These are phyloP conservation scores for Aspergillus brunneoviolaceus DNA, from an alignment of 2,329 filamentous ascomycete species.

Conservation along the genomic window DNA sequence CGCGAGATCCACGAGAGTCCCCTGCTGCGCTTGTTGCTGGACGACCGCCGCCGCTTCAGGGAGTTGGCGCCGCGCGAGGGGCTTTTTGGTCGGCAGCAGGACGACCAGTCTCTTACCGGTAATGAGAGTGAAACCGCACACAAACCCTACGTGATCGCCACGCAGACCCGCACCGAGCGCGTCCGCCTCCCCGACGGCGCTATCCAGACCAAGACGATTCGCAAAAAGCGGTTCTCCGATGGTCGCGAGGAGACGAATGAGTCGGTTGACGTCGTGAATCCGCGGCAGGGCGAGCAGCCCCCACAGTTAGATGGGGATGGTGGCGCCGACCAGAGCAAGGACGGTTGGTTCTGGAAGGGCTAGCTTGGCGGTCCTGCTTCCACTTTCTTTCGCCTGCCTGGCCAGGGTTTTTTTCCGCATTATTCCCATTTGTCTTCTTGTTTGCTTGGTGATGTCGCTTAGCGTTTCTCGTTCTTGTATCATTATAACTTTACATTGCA, in stretches of 20 bases:
- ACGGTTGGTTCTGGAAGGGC: constrained; percentile 43
- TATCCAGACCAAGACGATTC: constrained; percentile 56
- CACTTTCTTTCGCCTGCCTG: background rate
- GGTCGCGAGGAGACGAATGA: constrained; percentile 60
- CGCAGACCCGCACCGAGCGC: constrained; percentile 58
- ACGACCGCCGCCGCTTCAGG: constrained; percentile 29
- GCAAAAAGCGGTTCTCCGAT: constrained; percentile 61
- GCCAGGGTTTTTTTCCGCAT: too few relatives aligned
- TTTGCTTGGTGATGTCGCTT: too few relatives aligned
- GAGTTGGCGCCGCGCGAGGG: constrained; percentile 15
- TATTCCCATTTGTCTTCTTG: too few relatives aligned
- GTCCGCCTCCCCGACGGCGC: constrained; percentile 57
- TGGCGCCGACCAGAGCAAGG: constrained; percentile 12
- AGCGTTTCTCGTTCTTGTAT: too few relatives aligned
- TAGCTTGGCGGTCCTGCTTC: constrained; percentile 13
- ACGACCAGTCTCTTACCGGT: too few relatives aligned
- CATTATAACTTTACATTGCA: too few relatives aligned
- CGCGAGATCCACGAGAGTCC: constrained; percentile 32
- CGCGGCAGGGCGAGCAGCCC: constrained; percentile 18
- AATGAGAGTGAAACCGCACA: too few relatives aligned
- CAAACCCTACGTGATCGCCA: constrained; percentile 50
- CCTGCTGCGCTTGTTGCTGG: constrained; percentile 35
- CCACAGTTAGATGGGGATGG: constrained; percentile 4
- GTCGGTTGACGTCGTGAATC: constrained; percentile 46
- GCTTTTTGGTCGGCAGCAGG: background rate